Evolutionary conservation across 257 asterid genomes (phyloP), one percentile per base, ranked within the genome.

Genomic region (Haberlea rhodopensis): DNA sequence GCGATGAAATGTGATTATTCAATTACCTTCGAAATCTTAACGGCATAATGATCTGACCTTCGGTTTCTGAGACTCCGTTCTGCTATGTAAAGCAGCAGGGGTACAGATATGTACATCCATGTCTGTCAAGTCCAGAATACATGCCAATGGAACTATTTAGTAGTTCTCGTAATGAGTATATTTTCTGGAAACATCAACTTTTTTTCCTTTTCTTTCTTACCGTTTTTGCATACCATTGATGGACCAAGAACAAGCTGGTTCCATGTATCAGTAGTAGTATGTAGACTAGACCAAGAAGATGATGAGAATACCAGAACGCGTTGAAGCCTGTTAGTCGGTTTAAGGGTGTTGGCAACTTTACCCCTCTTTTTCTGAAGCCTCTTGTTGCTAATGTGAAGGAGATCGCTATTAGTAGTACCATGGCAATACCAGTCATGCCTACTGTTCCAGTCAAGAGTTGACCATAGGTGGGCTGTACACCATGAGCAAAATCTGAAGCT

Each of bases 231-330:
- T 84, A 75, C 97, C 97, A 91, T 46, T 71, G 69, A 53, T 85
- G 91, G 70, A 86, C 96, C 62, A 91, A 72, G 85, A 84, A 72
- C 70, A 91, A 57, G 82, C 78, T 81, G 54, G 85, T 80, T 40
- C 95, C 95, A 27, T 91, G 97, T 62, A 88, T 66, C 29, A 91
- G 71, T 25, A 91, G 84, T 32, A 91, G 55, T 31, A 86, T 52
- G 59, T 91, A 91, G 73, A 88, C 97, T 4, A 91, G 76, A 13
- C 60, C 91, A n/a, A 91, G 86, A 66, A 91, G 94, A 71, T 91
- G 97, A 72, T 91, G 97, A 32, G 97, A 91, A 69, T 91, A 88
- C 97, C 97, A 91, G 73, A 91, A 91, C 19, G 97, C 95, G 61
- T 91, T 91, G 76, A 91, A 91, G 58, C 97, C 97, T 0, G 97